phyloP scores from a whole-genome alignment of 345 rosid genomes.

The Gossypium raimondii region DNA sequence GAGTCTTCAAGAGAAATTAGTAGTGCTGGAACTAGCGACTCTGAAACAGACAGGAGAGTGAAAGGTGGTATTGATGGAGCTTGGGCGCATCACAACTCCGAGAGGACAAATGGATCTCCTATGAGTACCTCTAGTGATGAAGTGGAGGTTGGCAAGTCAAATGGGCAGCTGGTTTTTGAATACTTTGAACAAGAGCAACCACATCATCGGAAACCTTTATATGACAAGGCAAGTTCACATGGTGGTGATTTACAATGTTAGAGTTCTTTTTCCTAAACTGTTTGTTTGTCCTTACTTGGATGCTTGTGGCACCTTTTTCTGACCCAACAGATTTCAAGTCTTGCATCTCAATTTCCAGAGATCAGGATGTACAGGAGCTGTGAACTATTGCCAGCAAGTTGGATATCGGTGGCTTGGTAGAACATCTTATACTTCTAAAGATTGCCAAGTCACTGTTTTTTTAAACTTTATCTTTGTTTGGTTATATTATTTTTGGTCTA shows the following conservation, averaged over 20 bases:
- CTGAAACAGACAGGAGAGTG: slow-evolving; percentile 18
- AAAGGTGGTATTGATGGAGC: slow-evolving; percentile 19
- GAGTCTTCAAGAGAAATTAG: slow-evolving; percentile 39
- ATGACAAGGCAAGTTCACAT: slow-evolving; percentile 43
- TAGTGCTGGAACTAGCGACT: slow-evolving; percentile 50
- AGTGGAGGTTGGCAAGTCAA: slow-evolving; percentile 26
- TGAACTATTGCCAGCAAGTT: slow-evolving; percentile 73
- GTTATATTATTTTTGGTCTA: slow-evolving; percentile 25
- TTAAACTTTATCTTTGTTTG: slow-evolving; percentile 8
- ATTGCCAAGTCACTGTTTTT: slow-evolving; percentile 10
- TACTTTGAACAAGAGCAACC: slow-evolving; percentile 61
- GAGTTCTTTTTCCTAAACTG: neutral
- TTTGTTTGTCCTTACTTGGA: slow-evolving; percentile 13
- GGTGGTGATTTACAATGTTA: neutral
- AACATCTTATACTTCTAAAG: slow-evolving; percentile 11
- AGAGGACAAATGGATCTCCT: slow-evolving; percentile 28
- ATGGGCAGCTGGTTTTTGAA: slow-evolving; percentile 39
- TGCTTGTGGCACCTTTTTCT: slow-evolving; percentile 6
- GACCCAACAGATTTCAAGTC: slow-evolving; percentile 43
- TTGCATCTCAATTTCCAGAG: slow-evolving; percentile 56
- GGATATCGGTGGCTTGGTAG: slow-evolving; percentile 89
- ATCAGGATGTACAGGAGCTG: slow-evolving; percentile 60
- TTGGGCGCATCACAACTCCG: slow-evolving; percentile 29
- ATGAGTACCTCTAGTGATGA: slow-evolving; percentile 37
- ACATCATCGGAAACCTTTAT: slow-evolving; percentile 49